phyloP scores from a whole-genome alignment of 2,329 filamentous ascomycete species.

The Ophiostoma perfectum region DNA sequence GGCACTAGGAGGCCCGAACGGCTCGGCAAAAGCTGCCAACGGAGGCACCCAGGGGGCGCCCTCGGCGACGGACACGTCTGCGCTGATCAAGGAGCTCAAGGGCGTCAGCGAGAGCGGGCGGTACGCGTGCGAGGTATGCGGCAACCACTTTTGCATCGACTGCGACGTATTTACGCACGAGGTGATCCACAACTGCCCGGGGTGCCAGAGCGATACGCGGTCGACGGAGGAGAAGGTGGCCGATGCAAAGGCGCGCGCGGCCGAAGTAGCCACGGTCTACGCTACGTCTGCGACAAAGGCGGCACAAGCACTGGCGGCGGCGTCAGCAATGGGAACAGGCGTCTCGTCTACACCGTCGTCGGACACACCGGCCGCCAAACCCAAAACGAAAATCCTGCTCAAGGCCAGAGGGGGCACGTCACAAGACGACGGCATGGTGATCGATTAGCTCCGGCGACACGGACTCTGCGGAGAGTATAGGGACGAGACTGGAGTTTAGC shows the following conservation, averaged over 20 bases:
- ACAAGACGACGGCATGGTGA: slow-evolving; percentile 18
- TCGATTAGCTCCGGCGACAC: slow-evolving; percentile 14
- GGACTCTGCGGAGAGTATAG: too few relatives aligned
- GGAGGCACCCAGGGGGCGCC: neutral
- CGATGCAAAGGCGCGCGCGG: slow-evolving; percentile 5
- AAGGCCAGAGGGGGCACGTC: slow-evolving; percentile 8
- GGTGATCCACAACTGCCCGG: slow-evolving; percentile 90
- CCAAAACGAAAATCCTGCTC: slow-evolving; percentile 20
- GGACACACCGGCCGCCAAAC: neutral
- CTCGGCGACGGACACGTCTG: slow-evolving; percentile 8
- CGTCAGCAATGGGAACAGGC: neutral
- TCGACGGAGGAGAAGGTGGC: slow-evolving; percentile 16
- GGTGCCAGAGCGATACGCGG: slow-evolving; percentile 60
- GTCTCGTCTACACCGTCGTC: neutral
- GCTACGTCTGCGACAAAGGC: neutral
- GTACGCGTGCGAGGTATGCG: slow-evolving; percentile 84
- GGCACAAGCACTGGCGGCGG: neutral
- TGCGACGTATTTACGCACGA: slow-evolving; percentile 96
- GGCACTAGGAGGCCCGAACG: slow-evolving; percentile 20
- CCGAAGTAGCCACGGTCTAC: neutral
- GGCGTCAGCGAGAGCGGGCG: slow-evolving; percentile 78
- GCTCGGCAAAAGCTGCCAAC: neutral
- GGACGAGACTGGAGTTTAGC: too few relatives aligned
- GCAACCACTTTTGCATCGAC: slow-evolving; percentile 93
- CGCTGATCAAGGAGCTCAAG: slow-evolving; percentile 38